Base-by-base conservation (phyloP, 2,329 filamentous ascomycete genomes). In the Diaporthe helianthi region DNA sequence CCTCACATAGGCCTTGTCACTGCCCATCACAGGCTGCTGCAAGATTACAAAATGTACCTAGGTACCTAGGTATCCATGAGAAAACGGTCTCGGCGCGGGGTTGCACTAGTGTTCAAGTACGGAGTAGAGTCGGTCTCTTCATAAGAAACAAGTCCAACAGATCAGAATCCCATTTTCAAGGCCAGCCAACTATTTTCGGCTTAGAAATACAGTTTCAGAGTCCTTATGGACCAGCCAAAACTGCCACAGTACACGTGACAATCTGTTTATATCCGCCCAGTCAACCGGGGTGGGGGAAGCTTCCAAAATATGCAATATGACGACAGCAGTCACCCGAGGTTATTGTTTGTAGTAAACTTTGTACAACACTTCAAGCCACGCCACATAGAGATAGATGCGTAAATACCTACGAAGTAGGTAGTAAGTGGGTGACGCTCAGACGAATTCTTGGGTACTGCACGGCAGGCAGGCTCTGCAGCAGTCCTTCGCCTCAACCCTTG, bases 281-380 rank as follows among this genome's bases (percentile, higher is more conserved):
- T 24, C n/a, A 12, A 36, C 29, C 13, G 22, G 5, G 10, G 5
- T 3, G 9, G 9, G 9, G 13, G 10, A 63, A 63, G 41, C 58
- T 63, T 49, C 58, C 58, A 63, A 44, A 63, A 52, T 22, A 53
- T 69, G 68, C 68, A 69, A 26, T 15, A 60, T 67, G 68, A 69
- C 68, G 61, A 69, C 61, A 69, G 36, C 61, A 41, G 33, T 55
- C 64, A 29, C 49, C 7, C 53, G 26, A 22, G 41, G 64, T 58
- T 26, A 13, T n/a, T n/a, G n/a, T n/a, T n/a, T n/a, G n/a, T n/a
- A n/a, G n/a, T n/a, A n/a, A n/a, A n/a, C n/a, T n/a, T n/a, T n/a
- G n/a, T n/a, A n/a, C n/a, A n/a, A n/a, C n/a, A n/a, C n/a, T n/a
- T n/a, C 52, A 55, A 55, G 63, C 63, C 31, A 47, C 55, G 26